Conservation (phyloP, 116 monocot genomes). For the Trichopus zeylanicus region DNA sequence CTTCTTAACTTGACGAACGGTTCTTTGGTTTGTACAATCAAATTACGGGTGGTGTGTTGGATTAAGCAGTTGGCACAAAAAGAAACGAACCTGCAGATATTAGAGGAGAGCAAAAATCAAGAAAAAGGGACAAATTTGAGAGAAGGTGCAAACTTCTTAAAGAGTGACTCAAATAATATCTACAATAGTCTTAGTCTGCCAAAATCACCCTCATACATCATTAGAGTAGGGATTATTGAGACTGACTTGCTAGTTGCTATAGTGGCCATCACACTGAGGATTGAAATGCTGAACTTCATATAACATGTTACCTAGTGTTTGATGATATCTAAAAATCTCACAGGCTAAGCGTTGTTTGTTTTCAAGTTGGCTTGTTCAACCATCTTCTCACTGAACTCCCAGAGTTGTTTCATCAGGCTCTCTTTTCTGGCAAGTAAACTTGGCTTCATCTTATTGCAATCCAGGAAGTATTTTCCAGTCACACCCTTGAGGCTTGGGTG, state of each 20-base stretch:
- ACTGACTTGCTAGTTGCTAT: neutral
- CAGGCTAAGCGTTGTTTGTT: neutral
- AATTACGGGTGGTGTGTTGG: no score
- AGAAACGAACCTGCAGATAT: no score
- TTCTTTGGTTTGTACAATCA: no score
- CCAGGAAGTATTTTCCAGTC: slow-evolving; percentile 79
- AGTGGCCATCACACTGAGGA: neutral
- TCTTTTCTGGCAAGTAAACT: slow-evolving; percentile 32
- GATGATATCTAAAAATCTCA: neutral
- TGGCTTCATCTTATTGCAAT: slow-evolving; percentile 68
- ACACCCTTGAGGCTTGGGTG: slow-evolving; percentile 59
- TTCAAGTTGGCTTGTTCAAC: slow-evolving; percentile 33
- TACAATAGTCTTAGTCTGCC: neutral
- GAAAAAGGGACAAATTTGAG: no score
- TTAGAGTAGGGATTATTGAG: neutral
- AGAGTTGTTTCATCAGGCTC: slow-evolving; percentile 38
- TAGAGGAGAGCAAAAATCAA: no score
- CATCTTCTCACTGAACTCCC: slow-evolving; percentile 71
- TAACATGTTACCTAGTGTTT: neutral
- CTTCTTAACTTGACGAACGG: no score
- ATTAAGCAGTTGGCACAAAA: no score
- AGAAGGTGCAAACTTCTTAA: no score
- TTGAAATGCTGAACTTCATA: neutral
- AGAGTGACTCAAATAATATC: no score
- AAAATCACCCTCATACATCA: neutral